A percentile compares a stretch with the other conserved stretches of the same genome.
These are phyloP conservation scores for Barbarea vulgaris DNA, from an alignment of 345 rosid genomes.

Conservation along the genomic window DNA sequence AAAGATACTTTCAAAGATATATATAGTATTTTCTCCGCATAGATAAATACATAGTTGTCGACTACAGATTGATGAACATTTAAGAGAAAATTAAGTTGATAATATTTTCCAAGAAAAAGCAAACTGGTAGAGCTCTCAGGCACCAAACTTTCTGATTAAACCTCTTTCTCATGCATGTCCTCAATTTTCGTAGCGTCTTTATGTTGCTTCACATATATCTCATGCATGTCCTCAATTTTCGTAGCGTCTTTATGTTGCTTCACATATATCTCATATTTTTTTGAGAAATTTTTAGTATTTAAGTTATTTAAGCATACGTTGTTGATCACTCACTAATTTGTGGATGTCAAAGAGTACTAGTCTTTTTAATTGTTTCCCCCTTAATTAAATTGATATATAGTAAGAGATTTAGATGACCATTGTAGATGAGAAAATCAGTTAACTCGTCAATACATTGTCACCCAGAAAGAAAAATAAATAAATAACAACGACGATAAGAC, in stretches of 20 bases:
- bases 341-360: not conserved
- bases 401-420: not conserved
- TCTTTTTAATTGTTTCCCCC: not conserved
- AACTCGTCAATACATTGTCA: not conserved
- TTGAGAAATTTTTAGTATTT: too few species aligned
- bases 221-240: constrained; percentile 45
- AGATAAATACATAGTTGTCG: not conserved
- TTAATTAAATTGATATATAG: not conserved
- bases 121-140: constrained; percentile 39
- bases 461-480: not conserved
- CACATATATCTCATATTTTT: constrained; percentile 44
- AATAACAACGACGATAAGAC: too few species aligned
- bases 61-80: not conserved
- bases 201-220: constrained; percentile 45
- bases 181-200: constrained; percentile 36
- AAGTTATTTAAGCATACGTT: not conserved
- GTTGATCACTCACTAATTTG: not conserved
- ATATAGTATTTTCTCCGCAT: not conserved
- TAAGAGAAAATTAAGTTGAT: not conserved
- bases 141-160: constrained; percentile 90
- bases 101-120: not conserved
- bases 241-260: constrained; percentile 40
- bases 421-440: not conserved
- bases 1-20: not conserved
- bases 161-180: constrained; percentile 60